phyloP scores from a whole-genome alignment of 345 rosid species.

The Ceriops decandra region DNA sequence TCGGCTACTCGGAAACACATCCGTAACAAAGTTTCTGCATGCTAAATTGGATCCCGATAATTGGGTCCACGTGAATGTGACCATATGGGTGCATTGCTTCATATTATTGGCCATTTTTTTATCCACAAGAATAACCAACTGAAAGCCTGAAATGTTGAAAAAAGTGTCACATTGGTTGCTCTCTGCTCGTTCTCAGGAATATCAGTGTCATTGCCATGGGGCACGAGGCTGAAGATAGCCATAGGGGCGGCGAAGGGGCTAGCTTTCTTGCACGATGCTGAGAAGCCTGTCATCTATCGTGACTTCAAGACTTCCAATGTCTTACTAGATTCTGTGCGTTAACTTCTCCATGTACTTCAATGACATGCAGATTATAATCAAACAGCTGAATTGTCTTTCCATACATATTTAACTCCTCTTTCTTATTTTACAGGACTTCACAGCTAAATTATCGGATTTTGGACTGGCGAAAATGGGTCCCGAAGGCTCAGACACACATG shows the following conservation, averaged over 20 bases:
- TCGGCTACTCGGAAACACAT: too few relatives aligned
- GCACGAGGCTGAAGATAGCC: conserved; percentile 79
- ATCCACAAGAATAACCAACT: too few relatives aligned
- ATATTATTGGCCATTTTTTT: too few relatives aligned
- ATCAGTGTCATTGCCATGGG: conserved; percentile 75
- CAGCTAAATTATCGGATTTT: conserved; percentile 81
- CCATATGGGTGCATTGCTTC: too few relatives aligned
- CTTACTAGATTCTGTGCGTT: conserved; percentile 69
- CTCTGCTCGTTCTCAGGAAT: conserved; percentile 39
- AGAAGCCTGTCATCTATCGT: conserved; percentile 82
- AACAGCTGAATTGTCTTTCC: not conserved
- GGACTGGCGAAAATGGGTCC: conserved; percentile 96
- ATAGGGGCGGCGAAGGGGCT: conserved; percentile 87
- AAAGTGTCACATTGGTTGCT: not conserved
- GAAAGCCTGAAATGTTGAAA: not conserved
- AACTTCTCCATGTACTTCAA: not conserved
- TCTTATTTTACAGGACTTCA: conserved; percentile 53
- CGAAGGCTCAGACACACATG: conserved; percentile 89
- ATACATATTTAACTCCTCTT: not conserved
- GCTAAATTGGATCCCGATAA: too few relatives aligned
- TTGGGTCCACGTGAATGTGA: too few relatives aligned
- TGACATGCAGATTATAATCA: not conserved
- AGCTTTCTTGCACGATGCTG: conserved; percentile 80
- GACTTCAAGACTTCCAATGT: conserved; percentile 95
- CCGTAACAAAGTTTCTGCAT: too few relatives aligned